Conservation (phyloP, 768 basidiomycete genomes). For the Boletus barrowsii region DNA sequence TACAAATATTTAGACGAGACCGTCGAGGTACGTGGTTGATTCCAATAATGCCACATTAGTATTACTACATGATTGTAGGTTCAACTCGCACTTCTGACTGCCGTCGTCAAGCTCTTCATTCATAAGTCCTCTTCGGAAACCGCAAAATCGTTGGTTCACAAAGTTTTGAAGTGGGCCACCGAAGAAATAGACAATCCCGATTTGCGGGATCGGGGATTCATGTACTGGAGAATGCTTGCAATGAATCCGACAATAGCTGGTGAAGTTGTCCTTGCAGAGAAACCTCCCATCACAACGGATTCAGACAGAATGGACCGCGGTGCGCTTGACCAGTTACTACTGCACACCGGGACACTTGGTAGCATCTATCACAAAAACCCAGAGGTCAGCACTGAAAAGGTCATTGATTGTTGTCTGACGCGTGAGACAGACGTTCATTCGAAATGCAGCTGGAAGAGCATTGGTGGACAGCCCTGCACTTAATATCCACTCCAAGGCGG, state of each 20-base stretch:
- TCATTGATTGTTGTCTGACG: slow-evolving; percentile 10
- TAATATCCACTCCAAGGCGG: slow-evolving; percentile 74
- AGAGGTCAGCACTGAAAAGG: slow-evolving; percentile 50
- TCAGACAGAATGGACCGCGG: slow-evolving; percentile 97
- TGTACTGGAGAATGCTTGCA: slow-evolving; percentile 98
- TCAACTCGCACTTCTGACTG: slow-evolving; percentile 91
- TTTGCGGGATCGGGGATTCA: slow-evolving; percentile 94
- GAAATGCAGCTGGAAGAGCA: slow-evolving; percentile 80
- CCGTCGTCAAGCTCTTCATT: slow-evolving; percentile 94
- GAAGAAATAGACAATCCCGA: slow-evolving; percentile 99
- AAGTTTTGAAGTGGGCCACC: slow-evolving; percentile 94
- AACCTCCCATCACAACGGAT: slow-evolving; percentile 96
- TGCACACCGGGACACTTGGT: slow-evolving; percentile 91
- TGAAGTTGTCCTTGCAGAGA: slow-evolving; percentile 88
- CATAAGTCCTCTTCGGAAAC: slow-evolving; percentile 81
- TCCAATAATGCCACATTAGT: neutral
- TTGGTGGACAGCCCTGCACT: slow-evolving; percentile 86
- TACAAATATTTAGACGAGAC: slow-evolving; percentile 91
- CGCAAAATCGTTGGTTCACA: slow-evolving; percentile 87
- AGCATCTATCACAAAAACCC: slow-evolving; percentile 99
- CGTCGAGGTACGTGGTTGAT: slow-evolving; percentile 64
- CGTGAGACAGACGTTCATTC: slow-evolving; percentile 77
- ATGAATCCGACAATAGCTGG: slow-evolving; percentile 86
- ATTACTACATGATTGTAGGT: slow-evolving; percentile 50
- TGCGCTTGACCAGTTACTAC: slow-evolving; percentile 87